Evolutionary conservation across 1,139 yeast genomes (phyloP), one percentile per base, ranked within the genome.

Genomic region (Suhomyces ambrosiae): DNA sequence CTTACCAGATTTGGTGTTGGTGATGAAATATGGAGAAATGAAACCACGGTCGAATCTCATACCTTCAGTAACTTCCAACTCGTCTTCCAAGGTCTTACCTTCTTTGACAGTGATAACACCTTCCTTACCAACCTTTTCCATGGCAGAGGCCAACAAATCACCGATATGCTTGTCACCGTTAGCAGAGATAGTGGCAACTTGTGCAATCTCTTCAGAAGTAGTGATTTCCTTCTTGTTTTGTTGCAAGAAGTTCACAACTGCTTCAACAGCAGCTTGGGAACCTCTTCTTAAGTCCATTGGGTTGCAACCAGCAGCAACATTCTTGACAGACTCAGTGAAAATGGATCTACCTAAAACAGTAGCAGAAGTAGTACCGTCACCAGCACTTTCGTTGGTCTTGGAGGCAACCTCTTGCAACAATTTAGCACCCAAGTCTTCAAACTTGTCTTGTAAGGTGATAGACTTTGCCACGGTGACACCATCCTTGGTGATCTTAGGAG

Each of bases 211-310:
- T 57, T 84, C 96, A 45, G 94, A 82, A 45, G 97, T 90, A 60
- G 98, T 92, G 69, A 92, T 87, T 66, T 90, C 97, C 71, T 88
- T 90, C 78, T 89, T 90, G 80, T 92, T 85, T 59, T 80, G 70
- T 64, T 87, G 90, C 60, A 92, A 80, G 69, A 79, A 92, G 51
- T 84, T 81, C 50, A 92, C 96, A 40, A 92, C 96, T 30, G 95
- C 95, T 68, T 89, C 96, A 41, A 92, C 98, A 33, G 98, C 98
- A 50, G 96, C 94, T 73, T 92, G 98, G 41, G 97, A 84, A 55
- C 98, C 98, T 68, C 96, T 85, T 80, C 98, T 87, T 64, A 92
- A 80, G 63, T 92, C 98, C 97, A 92, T 94, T 61, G 98, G 98
- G 76, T 92, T 92, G 74, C 98, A 92, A 46, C 98, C 98, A 46